Conservation (phyloP, 257 asterid genomes). For the Fraxinus cuspidata region DNA sequence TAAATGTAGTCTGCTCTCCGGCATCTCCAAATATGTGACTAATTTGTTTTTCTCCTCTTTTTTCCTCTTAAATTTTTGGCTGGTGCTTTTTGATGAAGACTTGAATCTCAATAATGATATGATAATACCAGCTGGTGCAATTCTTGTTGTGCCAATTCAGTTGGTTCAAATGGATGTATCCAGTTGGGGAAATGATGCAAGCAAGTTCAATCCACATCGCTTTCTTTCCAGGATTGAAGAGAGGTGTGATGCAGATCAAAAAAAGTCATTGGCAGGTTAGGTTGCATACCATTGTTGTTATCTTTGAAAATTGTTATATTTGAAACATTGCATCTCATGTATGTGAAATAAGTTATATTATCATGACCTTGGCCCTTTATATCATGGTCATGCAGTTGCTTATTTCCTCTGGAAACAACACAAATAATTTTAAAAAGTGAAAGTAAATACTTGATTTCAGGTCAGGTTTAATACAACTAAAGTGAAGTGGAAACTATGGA, state of each 20-base stretch:
- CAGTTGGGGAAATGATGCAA: slow-evolving; percentile 50
- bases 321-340: slow-evolving; percentile 2
- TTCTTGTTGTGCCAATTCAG: slow-evolving; percentile 44
- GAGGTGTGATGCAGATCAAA: slow-evolving; percentile 21
- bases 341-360: not conserved
- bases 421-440: not conserved
- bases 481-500: not conserved
- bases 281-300: not conserved
- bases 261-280: slow-evolving; percentile 30
- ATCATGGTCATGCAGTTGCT: not conserved
- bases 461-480: not conserved
- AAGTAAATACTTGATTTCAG: not conserved
- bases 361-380: not conserved
- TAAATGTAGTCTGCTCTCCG: not conserved
- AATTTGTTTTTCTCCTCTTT: slow-evolving; percentile 13
- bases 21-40: slow-evolving; percentile 7
- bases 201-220: slow-evolving; percentile 42
- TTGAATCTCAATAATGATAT: slow-evolving; percentile 36
- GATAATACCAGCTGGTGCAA: slow-evolving; percentile 50
- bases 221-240: slow-evolving; percentile 34
- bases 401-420: not conserved
- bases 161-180: slow-evolving; percentile 41
- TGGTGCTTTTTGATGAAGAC: slow-evolving; percentile 36
- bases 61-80: not conserved
- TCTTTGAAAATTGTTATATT: not conserved